A percentile compares a stretch with the other conserved stretches of the same genome.
Conservation (phyloP, 75 land plant genomes). For the Pinus tabuliformis region DNA sequence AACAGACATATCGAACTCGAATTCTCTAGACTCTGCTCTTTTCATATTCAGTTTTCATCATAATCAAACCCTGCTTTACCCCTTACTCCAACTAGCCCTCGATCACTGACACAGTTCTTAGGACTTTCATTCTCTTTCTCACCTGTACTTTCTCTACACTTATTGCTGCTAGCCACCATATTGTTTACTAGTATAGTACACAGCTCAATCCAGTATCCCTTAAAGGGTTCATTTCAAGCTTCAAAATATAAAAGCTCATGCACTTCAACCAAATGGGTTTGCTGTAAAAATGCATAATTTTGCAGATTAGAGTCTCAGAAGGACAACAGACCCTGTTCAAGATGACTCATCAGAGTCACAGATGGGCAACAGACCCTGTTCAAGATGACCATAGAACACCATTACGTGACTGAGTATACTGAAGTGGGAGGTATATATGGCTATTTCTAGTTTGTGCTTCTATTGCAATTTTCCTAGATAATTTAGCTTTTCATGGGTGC, state of each 20-base stretch:
- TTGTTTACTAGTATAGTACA: too few relatives aligned
- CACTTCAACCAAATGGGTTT: background rate
- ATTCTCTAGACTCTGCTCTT: slow-evolving; percentile 11
- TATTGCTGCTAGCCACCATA: slow-evolving; percentile 1
- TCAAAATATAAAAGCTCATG: background rate
- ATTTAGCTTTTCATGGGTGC: too few relatives aligned
- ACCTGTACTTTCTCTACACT: background rate
- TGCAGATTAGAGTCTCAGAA: background rate
- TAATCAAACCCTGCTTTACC: background rate
- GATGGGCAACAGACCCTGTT: background rate
- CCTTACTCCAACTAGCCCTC: background rate
- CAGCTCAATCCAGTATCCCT: background rate
- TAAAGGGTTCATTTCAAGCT: background rate
- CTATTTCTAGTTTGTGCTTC: too few relatives aligned
- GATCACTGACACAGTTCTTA: background rate
- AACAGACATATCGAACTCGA: slow-evolving; percentile 13
- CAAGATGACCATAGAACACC: background rate
- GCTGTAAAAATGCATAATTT: background rate
- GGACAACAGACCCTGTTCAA: background rate
- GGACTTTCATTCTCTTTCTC: background rate
- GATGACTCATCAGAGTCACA: background rate
- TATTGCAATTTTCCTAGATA: too few relatives aligned
- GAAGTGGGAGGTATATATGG: background rate
- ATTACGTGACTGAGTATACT: background rate
- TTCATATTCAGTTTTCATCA: background rate